Conservation (phyloP, 495 filamentous ascomycete genomes). For the Aspergillus mulundensis region DNA sequence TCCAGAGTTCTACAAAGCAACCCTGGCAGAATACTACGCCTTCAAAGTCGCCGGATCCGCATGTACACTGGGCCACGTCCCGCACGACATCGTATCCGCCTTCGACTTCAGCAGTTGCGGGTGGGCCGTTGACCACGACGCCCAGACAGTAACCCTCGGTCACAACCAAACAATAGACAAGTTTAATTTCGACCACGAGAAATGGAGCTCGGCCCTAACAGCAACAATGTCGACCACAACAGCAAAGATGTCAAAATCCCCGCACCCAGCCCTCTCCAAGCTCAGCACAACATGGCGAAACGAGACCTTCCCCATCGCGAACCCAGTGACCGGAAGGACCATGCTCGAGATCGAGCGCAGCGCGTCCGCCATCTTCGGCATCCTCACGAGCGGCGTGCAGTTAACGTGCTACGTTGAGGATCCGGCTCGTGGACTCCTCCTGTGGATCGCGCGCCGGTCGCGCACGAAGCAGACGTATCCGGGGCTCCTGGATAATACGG, state of each 20-base stretch:
- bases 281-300: slow-evolving; percentile 35
- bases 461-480: slow-evolving; percentile 46
- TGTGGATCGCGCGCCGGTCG: slow-evolving; percentile 52
- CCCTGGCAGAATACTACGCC: slow-evolving; percentile 33
- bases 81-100: slow-evolving; percentile 42
- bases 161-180: slow-evolving; percentile 6
- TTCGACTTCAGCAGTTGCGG: slow-evolving; percentile 39
- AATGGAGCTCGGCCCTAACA: too few species aligned
- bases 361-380: slow-evolving; percentile 47
- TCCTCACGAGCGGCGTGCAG: slow-evolving; percentile 46
- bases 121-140: slow-evolving; percentile 41
- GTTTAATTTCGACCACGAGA: too few species aligned
- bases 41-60: slow-evolving; percentile 38
- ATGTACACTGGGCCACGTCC: slow-evolving; percentile 51
- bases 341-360: slow-evolving; percentile 44
- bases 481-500: slow-evolving; percentile 51
- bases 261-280: slow-evolving; percentile 47
- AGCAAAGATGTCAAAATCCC: background rate
- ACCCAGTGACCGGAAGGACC: background rate
- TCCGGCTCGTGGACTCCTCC: slow-evolving; percentile 19
- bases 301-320: slow-evolving; percentile 41
- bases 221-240: background rate
- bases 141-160: slow-evolving; percentile 38
- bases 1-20: slow-evolving; percentile 30
- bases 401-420: slow-evolving; percentile 41